Evolutionary conservation across 2,329 filamentous ascomycete genomes (phyloP).

Genomic region (Xylaria sp.): DNA sequence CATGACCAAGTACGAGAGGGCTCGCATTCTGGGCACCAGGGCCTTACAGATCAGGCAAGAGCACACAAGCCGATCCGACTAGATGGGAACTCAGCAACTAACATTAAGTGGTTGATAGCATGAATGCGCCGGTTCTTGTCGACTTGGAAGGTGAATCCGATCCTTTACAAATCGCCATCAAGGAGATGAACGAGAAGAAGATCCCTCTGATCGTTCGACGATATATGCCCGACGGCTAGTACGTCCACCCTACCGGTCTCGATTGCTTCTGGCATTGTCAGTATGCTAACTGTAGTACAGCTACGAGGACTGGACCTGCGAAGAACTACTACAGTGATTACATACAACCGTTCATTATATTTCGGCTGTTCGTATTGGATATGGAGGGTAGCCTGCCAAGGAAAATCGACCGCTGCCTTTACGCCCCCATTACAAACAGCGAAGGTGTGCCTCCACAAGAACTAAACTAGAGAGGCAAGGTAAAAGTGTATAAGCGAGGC

Average conservation of each 20-base stretch:
- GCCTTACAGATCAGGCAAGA: constrained; percentile 81
- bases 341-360: not conserved
- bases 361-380: not conserved
- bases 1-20: constrained; percentile 99
- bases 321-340: constrained; percentile 76
- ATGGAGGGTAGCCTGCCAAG: not conserved
- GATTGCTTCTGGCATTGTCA: not conserved
- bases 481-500: constrained; percentile 30
- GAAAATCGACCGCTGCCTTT: not conserved
- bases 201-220: constrained; percentile 93
- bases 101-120: constrained; percentile 53
- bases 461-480: not conserved
- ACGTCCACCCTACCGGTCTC: constrained; percentile 50
- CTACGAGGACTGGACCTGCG: constrained; percentile 99
- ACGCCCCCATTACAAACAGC: not conserved
- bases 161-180: constrained; percentile 95
- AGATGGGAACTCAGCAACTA: constrained; percentile 27
- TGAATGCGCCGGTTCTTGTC: constrained; percentile 96
- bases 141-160: constrained; percentile 98
- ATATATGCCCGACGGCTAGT: constrained; percentile 97
- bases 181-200: constrained; percentile 98
- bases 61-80: not conserved
- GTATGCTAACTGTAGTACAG: constrained; percentile 51
- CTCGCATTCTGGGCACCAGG: constrained; percentile 89
- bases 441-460: not conserved